Percentiles rank a stretch among this genome's conserved stretches.
These are phyloP conservation scores for Pyrenochaeta sp. DNA, from an alignment of 2,329 filamentous ascomycete species.

Conservation along the genomic window DNA sequence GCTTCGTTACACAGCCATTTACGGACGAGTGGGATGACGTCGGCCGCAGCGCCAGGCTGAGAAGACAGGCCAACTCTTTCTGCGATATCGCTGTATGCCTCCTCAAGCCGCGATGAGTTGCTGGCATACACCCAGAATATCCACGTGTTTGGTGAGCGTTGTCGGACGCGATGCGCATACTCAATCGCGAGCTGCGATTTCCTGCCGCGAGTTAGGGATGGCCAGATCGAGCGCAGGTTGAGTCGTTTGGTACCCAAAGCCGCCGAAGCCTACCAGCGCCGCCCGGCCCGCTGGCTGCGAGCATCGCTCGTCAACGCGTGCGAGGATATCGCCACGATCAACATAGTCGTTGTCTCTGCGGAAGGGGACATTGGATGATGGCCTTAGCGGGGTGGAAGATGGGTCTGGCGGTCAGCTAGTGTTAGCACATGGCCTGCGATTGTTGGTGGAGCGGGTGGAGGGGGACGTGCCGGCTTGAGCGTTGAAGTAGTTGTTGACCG, in stretches of 20 bases:
- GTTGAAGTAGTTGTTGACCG: too few relatives aligned
- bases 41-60: constrained; percentile 10
- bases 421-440: too few relatives aligned
- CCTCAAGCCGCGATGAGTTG: constrained; percentile 20
- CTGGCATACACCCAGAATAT: constrained; percentile 32
- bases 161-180: constrained; percentile 11
- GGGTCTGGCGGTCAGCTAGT: too few relatives aligned
- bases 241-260: constrained; percentile 24
- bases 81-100: constrained; percentile 23
- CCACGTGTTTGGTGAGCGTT: constrained; percentile 13
- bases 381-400: too few relatives aligned
- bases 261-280: constrained; percentile 38
- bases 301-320: constrained; percentile 38
- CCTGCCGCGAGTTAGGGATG: constrained; percentile 6
- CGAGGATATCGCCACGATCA: constrained; percentile 25
- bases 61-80: constrained; percentile 14
- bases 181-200: constrained; percentile 24
- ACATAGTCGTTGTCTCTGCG: constrained; percentile 31
- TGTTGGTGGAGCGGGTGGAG: too few relatives aligned
- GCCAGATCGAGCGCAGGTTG: neutral
- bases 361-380: too few relatives aligned
- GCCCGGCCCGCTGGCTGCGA: constrained; percentile 33
- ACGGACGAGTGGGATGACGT: constrained; percentile 18
- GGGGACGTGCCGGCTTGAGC: too few relatives aligned
- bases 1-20: constrained; percentile 17